Percentiles rank a stretch among this genome's conserved stretches.
Conservation (phyloP, 495 filamentous ascomycete species). For the Penicillium daleae region DNA sequence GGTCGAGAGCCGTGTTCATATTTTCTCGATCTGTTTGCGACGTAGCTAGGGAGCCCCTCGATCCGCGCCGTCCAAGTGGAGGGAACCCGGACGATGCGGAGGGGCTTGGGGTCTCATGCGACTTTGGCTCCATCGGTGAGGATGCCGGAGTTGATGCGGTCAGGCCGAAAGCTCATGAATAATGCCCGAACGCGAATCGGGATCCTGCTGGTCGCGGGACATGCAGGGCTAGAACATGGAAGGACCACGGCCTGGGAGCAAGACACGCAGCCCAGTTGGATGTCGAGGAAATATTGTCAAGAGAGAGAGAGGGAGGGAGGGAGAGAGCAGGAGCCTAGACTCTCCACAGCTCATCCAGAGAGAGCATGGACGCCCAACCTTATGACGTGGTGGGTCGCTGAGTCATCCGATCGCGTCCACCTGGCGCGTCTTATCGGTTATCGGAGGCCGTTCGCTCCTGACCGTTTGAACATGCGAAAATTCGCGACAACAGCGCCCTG, state of each 20-base stretch:
- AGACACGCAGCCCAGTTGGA: slow-evolving; percentile 6
- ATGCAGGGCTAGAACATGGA: slow-evolving; percentile 10
- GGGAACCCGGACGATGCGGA: slow-evolving; percentile 49
- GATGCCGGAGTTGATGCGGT: slow-evolving; percentile 14
- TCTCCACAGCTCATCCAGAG: slow-evolving; percentile 21
- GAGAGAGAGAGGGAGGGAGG: too few relatives aligned
- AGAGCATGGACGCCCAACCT: slow-evolving; percentile 27
- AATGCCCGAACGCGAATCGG: slow-evolving; percentile 21
- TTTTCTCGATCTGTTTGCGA: slow-evolving; percentile 69
- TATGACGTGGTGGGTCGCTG: slow-evolving; percentile 42
- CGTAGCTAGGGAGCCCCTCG: slow-evolving; percentile 62
- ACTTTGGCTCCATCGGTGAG: slow-evolving; percentile 44
- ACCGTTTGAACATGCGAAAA: slow-evolving; percentile 5
- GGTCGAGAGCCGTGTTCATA: slow-evolving; percentile 74
- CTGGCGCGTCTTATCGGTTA: slow-evolving; percentile 26
- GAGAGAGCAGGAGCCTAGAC: slow-evolving; percentile 14
- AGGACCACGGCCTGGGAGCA: neutral
- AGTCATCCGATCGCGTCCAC: slow-evolving; percentile 20
- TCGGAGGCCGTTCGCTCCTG: slow-evolving; percentile 13
- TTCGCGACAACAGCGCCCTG: neutral
- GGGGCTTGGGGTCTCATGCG: slow-evolving; percentile 44
- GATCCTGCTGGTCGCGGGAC: slow-evolving; percentile 7
- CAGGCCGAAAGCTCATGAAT: slow-evolving; percentile 20
- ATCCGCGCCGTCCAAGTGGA: slow-evolving; percentile 56
- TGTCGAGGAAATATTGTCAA: neutral